A percentile compares a stretch with the other conserved stretches of the same genome.
phyloP scores from a whole-genome alignment of 2,329 filamentous ascomycete genomes.

The Verticillium nubilum region DNA sequence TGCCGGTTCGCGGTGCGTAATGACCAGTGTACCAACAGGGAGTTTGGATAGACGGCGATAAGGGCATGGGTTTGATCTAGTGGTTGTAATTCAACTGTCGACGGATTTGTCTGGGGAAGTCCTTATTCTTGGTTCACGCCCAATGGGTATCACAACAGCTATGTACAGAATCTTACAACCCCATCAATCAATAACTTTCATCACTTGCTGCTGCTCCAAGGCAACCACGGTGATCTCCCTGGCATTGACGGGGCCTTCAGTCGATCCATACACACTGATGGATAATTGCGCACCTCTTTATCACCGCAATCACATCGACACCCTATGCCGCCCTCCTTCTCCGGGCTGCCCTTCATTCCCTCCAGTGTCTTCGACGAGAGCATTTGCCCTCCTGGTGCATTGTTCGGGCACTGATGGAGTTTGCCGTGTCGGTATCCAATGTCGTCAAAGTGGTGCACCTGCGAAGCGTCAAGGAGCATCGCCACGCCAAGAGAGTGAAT shows the following conservation, averaged over 20 bases:
- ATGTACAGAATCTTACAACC: neutral
- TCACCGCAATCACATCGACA: conserved; percentile 36
- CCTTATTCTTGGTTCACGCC: neutral
- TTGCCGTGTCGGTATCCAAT: conserved; percentile 35
- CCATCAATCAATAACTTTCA: neutral
- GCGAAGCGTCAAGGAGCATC: conserved; percentile 31
- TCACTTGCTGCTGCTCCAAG: neutral
- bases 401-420: conserved; percentile 25
- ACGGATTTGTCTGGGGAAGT: neutral
- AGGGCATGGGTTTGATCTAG: neutral
- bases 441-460: conserved; percentile 38
- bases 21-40: neutral
- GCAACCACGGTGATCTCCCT: conserved; percentile 17
- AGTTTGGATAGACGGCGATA: neutral
- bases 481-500: conserved; percentile 36
- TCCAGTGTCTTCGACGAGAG: conserved; percentile 23
- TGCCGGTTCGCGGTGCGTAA: neutral
- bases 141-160: neutral
- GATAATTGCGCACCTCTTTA: conserved; percentile 23
- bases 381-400: conserved; percentile 29
- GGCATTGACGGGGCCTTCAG: conserved; percentile 37
- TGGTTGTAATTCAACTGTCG: neutral
- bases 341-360: conserved; percentile 18
- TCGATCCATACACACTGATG: conserved; percentile 28
- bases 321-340: conserved; percentile 28